Base-by-base conservation (phyloP, 1,284 basidiomycete genomes). In the Calocybe gambosa region DNA sequence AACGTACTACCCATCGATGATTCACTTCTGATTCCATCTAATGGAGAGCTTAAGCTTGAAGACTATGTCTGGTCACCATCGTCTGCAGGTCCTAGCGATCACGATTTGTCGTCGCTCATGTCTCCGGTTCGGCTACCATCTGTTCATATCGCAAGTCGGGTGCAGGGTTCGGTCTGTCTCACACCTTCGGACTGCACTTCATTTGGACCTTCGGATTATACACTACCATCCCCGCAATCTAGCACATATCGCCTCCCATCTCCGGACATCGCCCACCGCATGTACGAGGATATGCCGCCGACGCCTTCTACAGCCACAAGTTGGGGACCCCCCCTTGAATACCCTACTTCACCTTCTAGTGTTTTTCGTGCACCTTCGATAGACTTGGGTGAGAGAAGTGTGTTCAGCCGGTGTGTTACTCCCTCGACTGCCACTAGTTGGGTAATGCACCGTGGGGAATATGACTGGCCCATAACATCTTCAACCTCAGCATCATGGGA, bases 41-140 rank as follows among this genome's bases (percentile, higher is more conserved):
- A 69, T 7, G 62, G 60, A 12, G 66, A 65, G 38, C 65, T 85
- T 42, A 74, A 82, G 51, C 61, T 83, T 15, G 77, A 78, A 36
- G 83, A 86, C 52, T 88, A 76, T 57, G 60, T 71, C 8, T 88
- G 84, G 81, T 85, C 83, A 5, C 69, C 78, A 20, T 81, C 81
- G 5, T 87, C 85, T 7, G 64, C 64, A 2, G 83, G 85, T 9
- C 84, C 84, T 23, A 66, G 64, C 19, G 73, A 74, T 46, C 62
- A 65, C 38, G 64, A 70, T 41, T 55, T 64, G 16, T 59, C 67
- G 33, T 69, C 67, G 9, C 58, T 63, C 7, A 47, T 59, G 15
- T 67, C 68, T 2, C 66, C 62, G 58, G 59, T 61, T 51, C 62
- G 61, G 42, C 55, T 68, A 25, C 66, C 66, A 13, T 82, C 81